These are phyloP conservation scores for Peronosclerospora sorghi DNA, from an alignment of 352 stramenopile genomes.

Conservation along the genomic window DNA sequence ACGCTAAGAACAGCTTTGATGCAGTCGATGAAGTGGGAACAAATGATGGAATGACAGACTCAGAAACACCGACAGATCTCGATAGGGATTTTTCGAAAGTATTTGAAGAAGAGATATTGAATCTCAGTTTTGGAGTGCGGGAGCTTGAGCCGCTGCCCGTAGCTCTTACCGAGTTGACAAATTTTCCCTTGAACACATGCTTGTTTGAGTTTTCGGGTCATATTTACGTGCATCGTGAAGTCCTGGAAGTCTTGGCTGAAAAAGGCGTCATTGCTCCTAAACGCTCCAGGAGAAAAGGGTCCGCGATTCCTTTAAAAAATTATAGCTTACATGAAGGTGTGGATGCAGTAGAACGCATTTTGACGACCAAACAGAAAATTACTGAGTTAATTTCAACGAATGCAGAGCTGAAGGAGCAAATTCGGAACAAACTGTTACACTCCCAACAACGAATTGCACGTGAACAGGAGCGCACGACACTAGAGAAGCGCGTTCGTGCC, in stretches of 20 bases:
- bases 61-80: slow-evolving; percentile 10
- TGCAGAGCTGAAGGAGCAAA: slow-evolving; percentile 35
- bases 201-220: slow-evolving; percentile 66
- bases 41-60: slow-evolving; percentile 17
- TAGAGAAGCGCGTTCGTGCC: slow-evolving; percentile 43
- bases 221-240: slow-evolving; percentile 55
- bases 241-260: slow-evolving; percentile 56
- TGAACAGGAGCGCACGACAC: slow-evolving; percentile 33
- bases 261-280: slow-evolving; percentile 53
- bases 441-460: slow-evolving; percentile 28
- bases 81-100: slow-evolving; percentile 5
- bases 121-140: slow-evolving; percentile 45
- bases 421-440: slow-evolving; percentile 31
- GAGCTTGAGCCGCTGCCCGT: slow-evolving; percentile 64
- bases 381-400: slow-evolving; percentile 33
- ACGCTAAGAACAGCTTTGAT: slow-evolving; percentile 22
- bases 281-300: slow-evolving; percentile 61
- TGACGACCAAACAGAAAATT: slow-evolving; percentile 37
- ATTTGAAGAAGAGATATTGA: slow-evolving; percentile 48
- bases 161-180: slow-evolving; percentile 42
- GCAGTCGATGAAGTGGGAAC: slow-evolving; percentile 21
- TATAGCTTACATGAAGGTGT: slow-evolving; percentile 66
- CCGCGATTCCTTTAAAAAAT: slow-evolving; percentile 65
- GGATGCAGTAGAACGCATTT: slow-evolving; percentile 51
- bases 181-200: slow-evolving; percentile 71